Base-by-base conservation (phyloP, 1,284 basidiomycete genomes). In the Cystobasidium slooffiae region DNA sequence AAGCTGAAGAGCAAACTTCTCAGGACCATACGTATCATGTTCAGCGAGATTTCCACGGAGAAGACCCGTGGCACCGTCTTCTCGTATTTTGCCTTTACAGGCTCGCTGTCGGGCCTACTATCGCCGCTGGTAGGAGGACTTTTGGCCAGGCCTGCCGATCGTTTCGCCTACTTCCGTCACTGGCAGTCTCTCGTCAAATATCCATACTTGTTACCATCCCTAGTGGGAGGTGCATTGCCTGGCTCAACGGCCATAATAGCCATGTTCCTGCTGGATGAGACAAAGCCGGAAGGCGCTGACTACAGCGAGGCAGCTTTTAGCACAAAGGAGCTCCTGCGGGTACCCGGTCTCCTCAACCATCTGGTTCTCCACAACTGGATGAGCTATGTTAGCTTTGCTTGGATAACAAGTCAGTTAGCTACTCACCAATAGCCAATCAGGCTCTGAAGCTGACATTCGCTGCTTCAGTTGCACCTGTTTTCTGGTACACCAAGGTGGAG, bases 161-260 rank as follows among this genome's bases (percentile, higher is more conserved):
- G 43, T 22, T 69, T 58, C 22, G 14, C n/a, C n/a, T 22, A 61
- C 12, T 61, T 69, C 31, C 31, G 31, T 14, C 22, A 69, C 31
- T 20, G 43, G 6, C 20, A 14, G 5, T 10, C 61, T 8, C 46
- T 69, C 68, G 3, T 44, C 1, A 10, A 18, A 0, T 69, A 59
- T 61, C 68, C 68, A 1, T 69, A 69, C 46, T 46, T 69, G 12
- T 43, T 69, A 44, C 68, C 68, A 20, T 69, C 68, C 0, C 37
- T 61, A 18, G 14, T 43, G 12, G 41, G 24, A 1, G 68, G 68
- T 10, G 10, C 20, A 5, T 18, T 69, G 16, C 55, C 61, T 24
- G 22, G 14, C 22, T 59, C 56, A 59, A 18, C 56, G 8, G 51
- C 51, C 9, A 20, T 18, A 18, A 9, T 53, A 9, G 9, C n/a